Conservation (phyloP, 352 stramenopile genomes). For the Globisporangium nagaii region DNA sequence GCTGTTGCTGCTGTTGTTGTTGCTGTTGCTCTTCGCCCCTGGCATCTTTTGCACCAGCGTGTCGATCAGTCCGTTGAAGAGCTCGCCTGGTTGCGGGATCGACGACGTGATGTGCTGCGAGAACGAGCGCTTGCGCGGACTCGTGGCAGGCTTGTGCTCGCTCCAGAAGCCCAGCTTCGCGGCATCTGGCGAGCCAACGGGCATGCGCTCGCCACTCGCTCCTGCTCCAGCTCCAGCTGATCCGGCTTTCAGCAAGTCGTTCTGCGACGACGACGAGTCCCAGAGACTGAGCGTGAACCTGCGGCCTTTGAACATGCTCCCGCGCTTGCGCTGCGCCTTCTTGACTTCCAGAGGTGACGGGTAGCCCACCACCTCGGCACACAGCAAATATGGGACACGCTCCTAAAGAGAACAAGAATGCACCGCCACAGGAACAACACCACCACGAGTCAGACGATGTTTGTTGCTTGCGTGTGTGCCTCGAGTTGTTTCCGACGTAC, state of each 20-base stretch:
- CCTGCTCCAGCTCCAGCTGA: background rate
- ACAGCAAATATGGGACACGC: conserved; percentile 76
- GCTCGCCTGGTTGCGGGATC: conserved; percentile 55
- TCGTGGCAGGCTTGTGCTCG: conserved; percentile 50
- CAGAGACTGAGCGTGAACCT: conserved; percentile 64
- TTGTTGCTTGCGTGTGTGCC: background rate
- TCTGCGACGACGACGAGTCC: conserved; percentile 41
- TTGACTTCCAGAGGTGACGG: conserved; percentile 25
- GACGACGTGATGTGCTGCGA: conserved; percentile 72
- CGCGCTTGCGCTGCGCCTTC: conserved; percentile 34
- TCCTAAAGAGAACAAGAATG: conserved; percentile 26
- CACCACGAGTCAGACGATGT: background rate
- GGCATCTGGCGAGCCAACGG: conserved; percentile 51
- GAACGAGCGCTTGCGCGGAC: conserved; percentile 60
- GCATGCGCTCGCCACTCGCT: conserved; percentile 26
- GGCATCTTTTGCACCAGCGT: conserved; percentile 62
- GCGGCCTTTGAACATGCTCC: conserved; percentile 44
- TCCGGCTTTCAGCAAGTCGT: conserved; percentile 20
- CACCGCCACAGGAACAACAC: background rate
- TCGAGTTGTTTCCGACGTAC: conserved; percentile 12
- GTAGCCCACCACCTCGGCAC: conserved; percentile 75
- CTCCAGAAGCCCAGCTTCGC: conserved; percentile 79
- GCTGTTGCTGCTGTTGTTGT: conserved; percentile 3
- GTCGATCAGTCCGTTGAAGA: conserved; percentile 66
- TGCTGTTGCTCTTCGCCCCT: conserved; percentile 25